These are phyloP conservation scores for Fusarium sp. DNA, from an alignment of 2,329 filamentous ascomycete species.

Conservation along the genomic window DNA sequence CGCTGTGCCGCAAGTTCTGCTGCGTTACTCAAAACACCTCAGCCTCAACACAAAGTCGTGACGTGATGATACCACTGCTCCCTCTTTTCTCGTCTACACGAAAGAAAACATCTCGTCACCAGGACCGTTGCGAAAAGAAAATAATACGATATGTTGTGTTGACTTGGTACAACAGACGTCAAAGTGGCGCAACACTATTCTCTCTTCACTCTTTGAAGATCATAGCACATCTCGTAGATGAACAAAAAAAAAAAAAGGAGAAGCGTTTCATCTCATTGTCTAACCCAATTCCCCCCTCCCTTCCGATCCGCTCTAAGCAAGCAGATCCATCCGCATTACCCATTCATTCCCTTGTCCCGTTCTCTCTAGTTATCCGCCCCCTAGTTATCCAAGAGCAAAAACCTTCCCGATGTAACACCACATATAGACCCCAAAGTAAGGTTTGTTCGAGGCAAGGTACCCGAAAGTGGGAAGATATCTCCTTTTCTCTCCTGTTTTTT, in stretches of 20 bases:
- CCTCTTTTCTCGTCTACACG: not conserved
- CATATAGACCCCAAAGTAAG: constrained; percentile 35
- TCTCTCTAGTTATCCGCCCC: too few species aligned
- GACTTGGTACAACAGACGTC: constrained; percentile 41
- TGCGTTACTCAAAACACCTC: not conserved
- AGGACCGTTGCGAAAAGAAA: constrained; percentile 12
- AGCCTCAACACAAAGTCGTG: not conserved
- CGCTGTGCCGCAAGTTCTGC: not conserved
- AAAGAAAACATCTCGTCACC: not conserved
- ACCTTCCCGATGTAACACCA: constrained; percentile 42
- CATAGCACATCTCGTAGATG: not conserved
- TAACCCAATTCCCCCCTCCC: constrained; percentile 16
- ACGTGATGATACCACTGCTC: constrained; percentile 10
- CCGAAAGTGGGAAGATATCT: constrained; percentile 20
- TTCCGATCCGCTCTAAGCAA: not conserved
- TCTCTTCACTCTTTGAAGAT: not conserved
- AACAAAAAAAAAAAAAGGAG: constrained; percentile 20
- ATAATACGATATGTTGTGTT: constrained; percentile 38
- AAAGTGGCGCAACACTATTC: constrained; percentile 20
- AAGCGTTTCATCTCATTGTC: constrained; percentile 35
- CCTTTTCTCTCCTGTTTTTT: not conserved
- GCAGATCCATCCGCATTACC: not conserved
- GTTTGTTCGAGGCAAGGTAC: constrained; percentile 37
- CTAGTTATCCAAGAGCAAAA: not conserved
- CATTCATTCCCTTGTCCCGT: constrained; percentile 1